These are phyloP conservation scores for Hypoxylon trugodes DNA, from an alignment of 495 filamentous ascomycete species.

Conservation along the genomic window DNA sequence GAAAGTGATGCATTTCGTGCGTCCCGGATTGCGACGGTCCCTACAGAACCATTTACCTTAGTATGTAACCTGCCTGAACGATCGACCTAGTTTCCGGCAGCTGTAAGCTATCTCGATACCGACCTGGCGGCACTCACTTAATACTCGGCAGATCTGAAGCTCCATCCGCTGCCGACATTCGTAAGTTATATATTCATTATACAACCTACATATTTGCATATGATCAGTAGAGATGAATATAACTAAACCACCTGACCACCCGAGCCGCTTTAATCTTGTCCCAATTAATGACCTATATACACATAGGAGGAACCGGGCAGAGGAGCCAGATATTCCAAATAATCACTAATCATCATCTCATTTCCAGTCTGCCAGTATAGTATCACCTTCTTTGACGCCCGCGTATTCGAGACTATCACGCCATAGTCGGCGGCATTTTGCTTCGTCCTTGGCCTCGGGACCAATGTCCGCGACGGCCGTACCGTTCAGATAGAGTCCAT, in stretches of 20 bases:
- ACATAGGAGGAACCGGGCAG: neutral
- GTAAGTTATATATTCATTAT: neutral
- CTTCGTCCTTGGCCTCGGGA: conserved; percentile 46
- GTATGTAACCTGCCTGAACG: conserved; percentile 11
- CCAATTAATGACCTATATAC: neutral
- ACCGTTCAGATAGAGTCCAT: conserved; percentile 49
- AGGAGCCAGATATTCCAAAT: neutral
- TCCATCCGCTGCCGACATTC: conserved; percentile 20
- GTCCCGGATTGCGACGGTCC: conserved; percentile 33
- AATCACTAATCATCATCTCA: conserved; percentile 25
- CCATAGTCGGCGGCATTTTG: conserved; percentile 49
- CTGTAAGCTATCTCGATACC: conserved; percentile 30
- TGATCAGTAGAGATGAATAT: neutral
- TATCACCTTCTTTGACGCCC: conserved; percentile 48
- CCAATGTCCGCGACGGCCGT: conserved; percentile 25
- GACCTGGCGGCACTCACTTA: conserved; percentile 39
- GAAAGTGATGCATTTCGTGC: conserved; percentile 16
- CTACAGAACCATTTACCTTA: conserved; percentile 30
- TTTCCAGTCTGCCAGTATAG: conserved; percentile 46
- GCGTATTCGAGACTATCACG: conserved; percentile 45
- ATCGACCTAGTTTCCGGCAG: conserved; percentile 18
- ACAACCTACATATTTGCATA: neutral
- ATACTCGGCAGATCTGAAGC: conserved; percentile 22
- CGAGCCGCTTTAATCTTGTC: conserved; percentile 5
- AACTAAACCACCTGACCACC: neutral